Base-by-base conservation (phyloP, 2,329 filamentous ascomycete species). In the Colletotrichum echinochloae region DNA sequence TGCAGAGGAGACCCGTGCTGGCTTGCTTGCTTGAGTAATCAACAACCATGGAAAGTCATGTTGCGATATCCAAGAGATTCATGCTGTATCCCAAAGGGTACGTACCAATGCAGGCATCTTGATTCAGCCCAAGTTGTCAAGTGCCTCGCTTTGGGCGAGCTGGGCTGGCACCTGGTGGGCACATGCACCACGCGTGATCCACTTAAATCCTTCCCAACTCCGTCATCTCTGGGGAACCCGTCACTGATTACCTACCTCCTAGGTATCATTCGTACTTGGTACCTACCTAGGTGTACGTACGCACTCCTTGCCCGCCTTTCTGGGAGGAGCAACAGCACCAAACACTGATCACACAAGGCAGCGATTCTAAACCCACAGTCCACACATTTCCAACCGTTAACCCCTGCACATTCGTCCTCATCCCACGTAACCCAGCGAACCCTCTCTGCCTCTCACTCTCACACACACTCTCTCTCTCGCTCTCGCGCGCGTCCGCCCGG, bases 221-320 rank as follows among this genome's bases (percentile, higher is more conserved):
- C 66, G 66, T 69, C 66, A 69, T 69, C 66, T 60, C 46, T 65
- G 66, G 61, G 66, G 66, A 69, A 69, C 37, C 46, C 26, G 28
- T 60, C 52, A 55, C 33, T 37, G 9, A 5, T 6, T 28, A 28
- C 11, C 23, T 37, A 2, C 18, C 41, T 44, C n/a, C n/a, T n/a
- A n/a, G n/a, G n/a, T n/a, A n/a, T n/a, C n/a, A n/a, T n/a, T n/a
- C n/a, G n/a, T n/a, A n/a, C n/a, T n/a, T n/a, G 9, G 16, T 28
- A 28, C 11, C 23, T 37, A 2, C 18, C 41, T 44, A 44, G 41
- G 18, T 44, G 2, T 37, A 2, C 9, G 35, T 11, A 37, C 35
- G 35, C 2, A 37, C 30, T 37, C 2, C 35, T 11, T 37, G 9
- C n/a, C n/a, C n/a, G n/a, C n/a, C n/a, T n/a, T n/a, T n/a, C n/a